Percentiles rank a stretch among this genome's conserved stretches.
Evolutionary conservation across 2,329 filamentous ascomycete genomes (phyloP).

Genomic region (Talaromyces sp.): DNA sequence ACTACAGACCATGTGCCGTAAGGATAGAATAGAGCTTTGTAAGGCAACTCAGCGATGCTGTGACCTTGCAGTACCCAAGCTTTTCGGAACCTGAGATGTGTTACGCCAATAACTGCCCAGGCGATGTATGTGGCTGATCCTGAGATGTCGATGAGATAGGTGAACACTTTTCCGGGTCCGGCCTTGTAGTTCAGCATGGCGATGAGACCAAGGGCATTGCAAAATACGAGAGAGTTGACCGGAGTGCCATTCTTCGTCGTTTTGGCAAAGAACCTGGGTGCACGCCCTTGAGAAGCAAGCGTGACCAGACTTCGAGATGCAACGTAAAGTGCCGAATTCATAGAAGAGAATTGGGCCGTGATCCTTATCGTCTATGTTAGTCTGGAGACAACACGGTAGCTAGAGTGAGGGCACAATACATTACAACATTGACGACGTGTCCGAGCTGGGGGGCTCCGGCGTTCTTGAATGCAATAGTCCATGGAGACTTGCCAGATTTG

Average conservation of each 20-base stretch:
- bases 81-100: slow-evolving; percentile 41
- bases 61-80: background rate
- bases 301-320: slow-evolving; percentile 6
- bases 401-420: background rate
- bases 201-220: slow-evolving; percentile 56
- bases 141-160: slow-evolving; percentile 35
- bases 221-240: slow-evolving; percentile 42
- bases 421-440: slow-evolving; percentile 1
- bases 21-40: slow-evolving; percentile 49
- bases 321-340: slow-evolving; percentile 13
- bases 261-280: slow-evolving; percentile 33
- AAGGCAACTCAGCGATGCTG: slow-evolving; percentile 43
- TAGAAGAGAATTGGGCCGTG: slow-evolving; percentile 12
- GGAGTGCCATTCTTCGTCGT: slow-evolving; percentile 44
- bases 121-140: slow-evolving; percentile 38
- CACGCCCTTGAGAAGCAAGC: slow-evolving; percentile 4
- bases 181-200: slow-evolving; percentile 66
- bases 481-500: slow-evolving; percentile 11
- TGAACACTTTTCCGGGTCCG: slow-evolving; percentile 59
- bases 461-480: slow-evolving; percentile 8
- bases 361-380: slow-evolving; percentile 5
- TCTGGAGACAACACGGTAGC: background rate
- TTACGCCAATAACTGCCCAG: slow-evolving; percentile 40
- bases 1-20: slow-evolving; percentile 51
- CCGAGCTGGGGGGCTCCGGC: slow-evolving; percentile 6